phyloP scores from a whole-genome alignment of 1,139 yeast species.

The Entelexis paramagnoliae region DNA sequence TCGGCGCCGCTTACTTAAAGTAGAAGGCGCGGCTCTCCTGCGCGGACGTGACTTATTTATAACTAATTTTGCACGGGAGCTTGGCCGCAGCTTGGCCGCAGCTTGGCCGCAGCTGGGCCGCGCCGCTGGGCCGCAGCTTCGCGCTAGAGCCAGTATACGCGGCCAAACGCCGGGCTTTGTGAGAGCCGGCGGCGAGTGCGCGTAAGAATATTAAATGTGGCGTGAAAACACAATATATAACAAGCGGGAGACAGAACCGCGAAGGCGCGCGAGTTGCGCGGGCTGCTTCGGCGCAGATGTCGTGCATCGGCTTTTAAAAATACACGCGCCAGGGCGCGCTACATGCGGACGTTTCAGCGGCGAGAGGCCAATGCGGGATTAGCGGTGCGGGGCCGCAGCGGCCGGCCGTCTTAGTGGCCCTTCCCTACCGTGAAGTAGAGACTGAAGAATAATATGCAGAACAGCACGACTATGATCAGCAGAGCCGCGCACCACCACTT shows the following conservation, averaged over 20 bases:
- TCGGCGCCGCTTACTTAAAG: conserved; percentile 3
- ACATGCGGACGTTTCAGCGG: no score
- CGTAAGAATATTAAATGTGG: not conserved
- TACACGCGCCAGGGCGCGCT: no score
- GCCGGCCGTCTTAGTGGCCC: not conserved
- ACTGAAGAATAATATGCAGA: conserved; percentile 52
- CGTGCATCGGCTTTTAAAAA: no score
- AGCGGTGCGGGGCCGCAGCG: no score
- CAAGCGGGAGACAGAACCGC: not conserved
- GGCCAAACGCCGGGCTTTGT: no score
- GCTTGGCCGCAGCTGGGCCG: no score
- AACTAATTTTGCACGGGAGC: not conserved
- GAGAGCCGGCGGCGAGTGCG: not conserved
- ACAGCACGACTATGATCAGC: conserved; percentile 52
- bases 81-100: no score
- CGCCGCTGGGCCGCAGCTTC: no score
- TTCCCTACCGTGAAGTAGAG: conserved; percentile 16
- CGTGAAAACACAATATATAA: not conserved
- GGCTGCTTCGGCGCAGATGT: no score
- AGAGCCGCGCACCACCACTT: conserved; percentile 78
- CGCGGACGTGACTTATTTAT: not conserved
- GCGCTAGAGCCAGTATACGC: no score
- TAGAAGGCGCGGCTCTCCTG: not conserved
- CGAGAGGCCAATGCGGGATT: no score
- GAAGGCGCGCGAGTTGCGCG: not conserved